phyloP scores from a whole-genome alignment of 805 yeast genomes.

The Myxozyma neglecta region DNA sequence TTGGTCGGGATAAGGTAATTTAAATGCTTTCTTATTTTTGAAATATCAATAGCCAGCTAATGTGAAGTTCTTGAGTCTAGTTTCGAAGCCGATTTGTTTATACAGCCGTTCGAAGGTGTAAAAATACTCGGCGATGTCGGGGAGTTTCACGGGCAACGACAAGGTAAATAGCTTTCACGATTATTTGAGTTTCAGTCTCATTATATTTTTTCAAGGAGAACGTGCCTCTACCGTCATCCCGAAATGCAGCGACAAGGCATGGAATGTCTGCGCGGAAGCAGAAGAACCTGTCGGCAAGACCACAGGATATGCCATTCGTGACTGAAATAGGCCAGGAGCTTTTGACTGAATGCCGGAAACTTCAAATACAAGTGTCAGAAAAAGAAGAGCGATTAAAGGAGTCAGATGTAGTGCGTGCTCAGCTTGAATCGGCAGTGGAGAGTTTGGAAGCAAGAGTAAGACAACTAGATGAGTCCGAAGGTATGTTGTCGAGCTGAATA shows the following conservation, averaged over 20 bases:
- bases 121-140: background rate
- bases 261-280: slow-evolving; percentile 17
- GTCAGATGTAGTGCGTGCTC: slow-evolving; percentile 26
- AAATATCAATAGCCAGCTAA: too few relatives aligned
- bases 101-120: background rate
- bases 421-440: slow-evolving; percentile 28
- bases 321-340: slow-evolving; percentile 40
- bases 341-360: slow-evolving; percentile 40
- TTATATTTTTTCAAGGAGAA: slow-evolving; percentile 10
- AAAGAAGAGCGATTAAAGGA: slow-evolving; percentile 28
- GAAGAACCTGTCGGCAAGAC: slow-evolving; percentile 19
- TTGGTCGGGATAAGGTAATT: too few relatives aligned
- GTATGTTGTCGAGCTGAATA: slow-evolving; percentile 21
- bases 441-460: slow-evolving; percentile 32
- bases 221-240: slow-evolving; percentile 4
- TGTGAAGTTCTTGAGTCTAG: too few relatives aligned
- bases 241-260: background rate
- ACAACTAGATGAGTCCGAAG: slow-evolving; percentile 33
- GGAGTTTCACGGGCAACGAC: background rate
- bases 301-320: slow-evolving; percentile 38
- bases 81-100: background rate
- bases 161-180: background rate
- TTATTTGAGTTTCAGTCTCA: background rate
- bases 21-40: too few relatives aligned
- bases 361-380: slow-evolving; percentile 34